phyloP scores from a whole-genome alignment of 331 rosid species.

The Ulmus americana region DNA sequence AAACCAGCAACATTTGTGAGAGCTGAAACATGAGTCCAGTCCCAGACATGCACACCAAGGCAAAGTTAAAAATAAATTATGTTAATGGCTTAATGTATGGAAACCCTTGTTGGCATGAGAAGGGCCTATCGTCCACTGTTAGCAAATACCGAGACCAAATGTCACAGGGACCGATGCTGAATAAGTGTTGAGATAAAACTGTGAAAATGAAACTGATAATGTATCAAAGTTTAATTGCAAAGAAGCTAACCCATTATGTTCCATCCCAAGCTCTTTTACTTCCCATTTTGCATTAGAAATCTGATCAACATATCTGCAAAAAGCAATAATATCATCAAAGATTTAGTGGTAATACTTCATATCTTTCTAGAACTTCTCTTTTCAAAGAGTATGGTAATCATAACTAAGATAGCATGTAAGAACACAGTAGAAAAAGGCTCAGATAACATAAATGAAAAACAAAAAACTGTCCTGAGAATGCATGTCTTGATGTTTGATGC shows the following conservation, averaged over 20 bases:
- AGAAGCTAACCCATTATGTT: constrained; percentile 89
- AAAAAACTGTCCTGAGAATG: background rate
- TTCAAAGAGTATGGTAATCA: background rate
- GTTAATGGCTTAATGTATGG: background rate
- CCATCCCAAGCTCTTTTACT: constrained; percentile 91
- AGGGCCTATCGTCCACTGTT: background rate
- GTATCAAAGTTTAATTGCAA: constrained; percentile 17
- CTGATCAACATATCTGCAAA: constrained; percentile 82
- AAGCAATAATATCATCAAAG: constrained; percentile 2
- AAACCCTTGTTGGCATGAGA: background rate
- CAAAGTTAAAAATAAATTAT: background rate
- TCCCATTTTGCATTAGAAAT: constrained; percentile 94
- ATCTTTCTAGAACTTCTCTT: background rate
- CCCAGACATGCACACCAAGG: background rate
- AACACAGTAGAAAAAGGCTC: background rate
- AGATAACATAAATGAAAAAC: background rate
- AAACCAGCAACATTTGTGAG: too few species aligned
- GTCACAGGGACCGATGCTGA: background rate
- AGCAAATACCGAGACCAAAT: background rate
- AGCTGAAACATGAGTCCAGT: background rate
- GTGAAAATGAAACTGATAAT: constrained; percentile 1
- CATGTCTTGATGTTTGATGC: background rate
- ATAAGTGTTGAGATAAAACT: background rate
- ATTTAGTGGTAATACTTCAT: background rate
- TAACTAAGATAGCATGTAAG: background rate